A percentile compares a stretch with the other conserved stretches of the same genome.
These are phyloP conservation scores for Pisolithus sp. DNA, from an alignment of 768 basidiomycete species.

Conservation along the genomic window DNA sequence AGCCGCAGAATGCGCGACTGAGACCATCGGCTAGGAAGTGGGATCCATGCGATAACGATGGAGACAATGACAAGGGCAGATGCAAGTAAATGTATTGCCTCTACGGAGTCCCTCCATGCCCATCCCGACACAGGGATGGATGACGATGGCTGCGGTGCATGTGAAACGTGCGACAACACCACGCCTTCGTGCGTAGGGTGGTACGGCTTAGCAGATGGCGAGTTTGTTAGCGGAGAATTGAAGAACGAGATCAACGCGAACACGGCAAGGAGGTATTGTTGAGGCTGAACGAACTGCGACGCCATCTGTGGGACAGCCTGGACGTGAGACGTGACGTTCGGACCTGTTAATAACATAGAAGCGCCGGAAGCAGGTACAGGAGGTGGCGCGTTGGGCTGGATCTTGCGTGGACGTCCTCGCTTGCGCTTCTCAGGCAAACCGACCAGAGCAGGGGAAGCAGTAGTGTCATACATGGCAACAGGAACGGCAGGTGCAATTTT, in stretches of 20 bases:
- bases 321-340: slow-evolving; percentile 9
- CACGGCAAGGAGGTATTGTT: slow-evolving; percentile 73
- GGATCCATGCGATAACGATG: slow-evolving; percentile 46
- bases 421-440: slow-evolving; percentile 70
- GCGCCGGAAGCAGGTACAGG: slow-evolving; percentile 19
- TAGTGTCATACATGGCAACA: slow-evolving; percentile 13
- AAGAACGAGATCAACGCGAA: slow-evolving; percentile 86
- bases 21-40: slow-evolving; percentile 18
- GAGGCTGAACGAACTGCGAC: slow-evolving; percentile 21
- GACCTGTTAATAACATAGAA: slow-evolving; percentile 12
- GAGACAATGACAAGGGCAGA: slow-evolving; percentile 57
- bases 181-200: slow-evolving; percentile 53
- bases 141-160: slow-evolving; percentile 10
- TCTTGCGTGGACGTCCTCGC: slow-evolving; percentile 76
- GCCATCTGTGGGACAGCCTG: slow-evolving; percentile 8
- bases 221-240: slow-evolving; percentile 60
- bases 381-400: slow-evolving; percentile 42
- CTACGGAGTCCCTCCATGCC: slow-evolving; percentile 49
- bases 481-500: slow-evolving; percentile 27
- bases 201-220: slow-evolving; percentile 24
- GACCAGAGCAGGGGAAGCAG: slow-evolving; percentile 23
- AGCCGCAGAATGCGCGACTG: slow-evolving; percentile 19
- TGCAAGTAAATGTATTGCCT: slow-evolving; percentile 58
- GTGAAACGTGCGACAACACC: slow-evolving; percentile 41
- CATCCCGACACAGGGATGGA: slow-evolving; percentile 23